Evolutionary conservation across 2,329 filamentous ascomycete genomes (phyloP).

Genomic region (Chaetothyriales sp.): DNA sequence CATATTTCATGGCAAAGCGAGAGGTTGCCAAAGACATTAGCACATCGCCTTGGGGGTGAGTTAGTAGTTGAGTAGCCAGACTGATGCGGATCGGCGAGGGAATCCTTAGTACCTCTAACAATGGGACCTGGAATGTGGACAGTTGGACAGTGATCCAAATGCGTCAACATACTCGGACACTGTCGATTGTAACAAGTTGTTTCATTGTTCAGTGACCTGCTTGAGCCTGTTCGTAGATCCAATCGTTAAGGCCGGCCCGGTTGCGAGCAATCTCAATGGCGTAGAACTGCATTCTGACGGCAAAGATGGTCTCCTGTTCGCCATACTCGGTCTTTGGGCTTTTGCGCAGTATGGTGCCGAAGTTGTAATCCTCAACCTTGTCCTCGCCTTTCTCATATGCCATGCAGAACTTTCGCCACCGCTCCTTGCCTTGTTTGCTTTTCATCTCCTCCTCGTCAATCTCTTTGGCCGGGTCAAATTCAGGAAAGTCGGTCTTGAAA

Average conservation of each 20-base stretch:
- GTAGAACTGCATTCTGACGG: slow-evolving; percentile 69
- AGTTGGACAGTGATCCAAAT: too few species aligned
- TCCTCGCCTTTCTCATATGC: slow-evolving; percentile 57
- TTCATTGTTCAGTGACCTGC: slow-evolving; percentile 22
- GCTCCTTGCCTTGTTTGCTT: slow-evolving; percentile 86
- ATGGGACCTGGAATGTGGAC: not conserved
- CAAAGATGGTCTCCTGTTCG: slow-evolving; percentile 81
- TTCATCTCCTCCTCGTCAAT: slow-evolving; percentile 94
- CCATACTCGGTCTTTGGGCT: slow-evolving; percentile 72
- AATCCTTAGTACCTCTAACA: too few species aligned
- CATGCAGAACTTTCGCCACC: slow-evolving; percentile 90
- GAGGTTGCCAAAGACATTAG: not conserved
- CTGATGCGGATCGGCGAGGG: not conserved
- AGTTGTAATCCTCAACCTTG: slow-evolving; percentile 92
- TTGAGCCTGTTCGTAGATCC: slow-evolving; percentile 79
- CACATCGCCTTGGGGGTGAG: not conserved
- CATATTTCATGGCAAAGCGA: not conserved
- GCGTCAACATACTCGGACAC: not conserved
- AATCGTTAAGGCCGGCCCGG: slow-evolving; percentile 79
- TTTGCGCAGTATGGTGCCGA: slow-evolving; percentile 78
- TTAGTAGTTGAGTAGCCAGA: not conserved
- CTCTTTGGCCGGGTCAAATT: slow-evolving; percentile 67
- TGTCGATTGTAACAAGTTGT: too few species aligned
- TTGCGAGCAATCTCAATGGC: slow-evolving; percentile 67
- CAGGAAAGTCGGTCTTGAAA: slow-evolving; percentile 75